A percentile compares a stretch with the other conserved stretches of the same genome.
Evolutionary conservation across 2,329 filamentous ascomycete species (phyloP).

Genomic region (Dendryphion nanum): DNA sequence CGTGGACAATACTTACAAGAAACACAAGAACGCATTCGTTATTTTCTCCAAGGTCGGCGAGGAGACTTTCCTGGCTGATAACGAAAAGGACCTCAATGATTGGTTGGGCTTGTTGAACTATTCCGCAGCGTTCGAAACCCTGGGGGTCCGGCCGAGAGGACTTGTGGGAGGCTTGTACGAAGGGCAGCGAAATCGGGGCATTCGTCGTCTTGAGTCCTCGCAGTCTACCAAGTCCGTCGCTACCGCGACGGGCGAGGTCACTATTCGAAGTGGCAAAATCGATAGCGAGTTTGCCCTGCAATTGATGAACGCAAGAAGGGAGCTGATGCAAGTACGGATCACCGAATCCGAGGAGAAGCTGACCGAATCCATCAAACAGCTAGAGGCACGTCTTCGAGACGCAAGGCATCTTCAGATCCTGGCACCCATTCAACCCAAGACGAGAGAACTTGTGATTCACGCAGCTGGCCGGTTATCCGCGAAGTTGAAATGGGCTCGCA

Average conservation of each 20-base stretch:
- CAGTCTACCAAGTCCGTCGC: constrained; percentile 60
- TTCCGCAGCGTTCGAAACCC: constrained; percentile 87
- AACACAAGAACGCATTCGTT: constrained; percentile 92
- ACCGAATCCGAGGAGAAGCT: constrained; percentile 79
- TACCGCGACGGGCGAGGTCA: constrained; percentile 71
- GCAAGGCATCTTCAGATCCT: constrained; percentile 86
- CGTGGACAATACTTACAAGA: constrained; percentile 81
- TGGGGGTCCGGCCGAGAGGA: constrained; percentile 85
- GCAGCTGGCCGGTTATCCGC: constrained; percentile 82
- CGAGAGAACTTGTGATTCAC: constrained; percentile 79
- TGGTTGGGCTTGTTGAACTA: constrained; percentile 97
- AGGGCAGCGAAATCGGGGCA: constrained; percentile 70
- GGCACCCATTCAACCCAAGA: constrained; percentile 87
- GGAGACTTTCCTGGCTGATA: constrained; percentile 87
- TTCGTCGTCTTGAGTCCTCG: constrained; percentile 65
- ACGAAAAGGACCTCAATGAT: constrained; percentile 89
- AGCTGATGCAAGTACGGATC: constrained; percentile 82
- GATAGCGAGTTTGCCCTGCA: constrained; percentile 83
- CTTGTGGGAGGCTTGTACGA: constrained; percentile 84
- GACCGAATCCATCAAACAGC: constrained; percentile 67
- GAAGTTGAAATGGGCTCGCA: constrained; percentile 88
- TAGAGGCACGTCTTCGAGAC: constrained; percentile 83
- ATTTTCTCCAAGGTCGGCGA: constrained; percentile 82
- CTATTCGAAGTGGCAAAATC: constrained; percentile 69
- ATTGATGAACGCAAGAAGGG: constrained; percentile 75